These are phyloP conservation scores for Cryphonectria parasitica DNA, from an alignment of 2,329 filamentous ascomycete species.

Conservation along the genomic window DNA sequence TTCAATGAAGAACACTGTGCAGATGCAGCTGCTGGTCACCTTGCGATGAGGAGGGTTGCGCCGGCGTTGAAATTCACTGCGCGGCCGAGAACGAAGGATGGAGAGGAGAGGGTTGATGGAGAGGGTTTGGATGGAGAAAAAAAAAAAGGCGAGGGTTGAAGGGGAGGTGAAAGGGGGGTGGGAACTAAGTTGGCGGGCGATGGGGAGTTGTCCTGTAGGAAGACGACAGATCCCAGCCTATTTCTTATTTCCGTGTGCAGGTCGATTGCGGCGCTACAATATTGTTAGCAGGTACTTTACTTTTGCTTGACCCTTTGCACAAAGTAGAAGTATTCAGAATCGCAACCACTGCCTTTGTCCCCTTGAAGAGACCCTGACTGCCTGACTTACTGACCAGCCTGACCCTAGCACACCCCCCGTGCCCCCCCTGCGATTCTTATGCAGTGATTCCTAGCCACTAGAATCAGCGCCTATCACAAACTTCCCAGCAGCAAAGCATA, in stretches of 20 bases:
- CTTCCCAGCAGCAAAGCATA: slow-evolving; percentile 6
- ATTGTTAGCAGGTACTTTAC: not conserved
- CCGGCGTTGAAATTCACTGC: not conserved
- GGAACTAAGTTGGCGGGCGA: not conserved
- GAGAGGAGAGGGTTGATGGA: slow-evolving; percentile 3
- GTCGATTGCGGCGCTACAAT: not conserved
- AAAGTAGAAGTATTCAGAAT: not conserved
- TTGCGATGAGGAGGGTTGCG: not conserved
- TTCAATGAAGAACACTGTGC: slow-evolving; percentile 14
- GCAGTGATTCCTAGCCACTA: slow-evolving; percentile 1
- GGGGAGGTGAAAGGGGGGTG: not conserved
- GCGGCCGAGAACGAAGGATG: not conserved
- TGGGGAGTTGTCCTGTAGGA: not conserved
- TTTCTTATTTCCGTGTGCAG: not conserved
- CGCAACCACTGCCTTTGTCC: not conserved
- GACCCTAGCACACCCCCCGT: not conserved
- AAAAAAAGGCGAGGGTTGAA: not conserved
- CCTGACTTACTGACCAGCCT: not conserved
- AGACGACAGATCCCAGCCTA: not conserved
- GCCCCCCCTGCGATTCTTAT: not conserved
- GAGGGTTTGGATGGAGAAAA: slow-evolving; percentile 1
- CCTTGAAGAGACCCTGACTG: not conserved
- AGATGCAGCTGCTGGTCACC: not conserved
- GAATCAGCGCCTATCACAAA: not conserved
- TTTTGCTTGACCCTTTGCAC: not conserved